Percentiles rank a stretch among this genome's conserved stretches.
Conservation (phyloP, 148 eudicot species). For the Silene latifolia region DNA sequence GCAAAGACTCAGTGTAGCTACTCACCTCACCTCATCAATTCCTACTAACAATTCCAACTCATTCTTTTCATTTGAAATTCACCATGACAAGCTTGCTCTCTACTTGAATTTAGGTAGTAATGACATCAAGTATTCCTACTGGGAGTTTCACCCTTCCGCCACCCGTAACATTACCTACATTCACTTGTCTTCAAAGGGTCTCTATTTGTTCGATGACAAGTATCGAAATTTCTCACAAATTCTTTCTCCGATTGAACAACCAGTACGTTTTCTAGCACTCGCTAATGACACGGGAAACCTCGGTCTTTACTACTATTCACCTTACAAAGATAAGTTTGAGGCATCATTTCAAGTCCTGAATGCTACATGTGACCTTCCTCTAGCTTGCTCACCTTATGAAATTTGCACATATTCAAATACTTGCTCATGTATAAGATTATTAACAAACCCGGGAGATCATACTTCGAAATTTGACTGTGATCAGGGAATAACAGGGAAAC, state of each 20-base stretch:
- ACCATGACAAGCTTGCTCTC: slow-evolving; percentile 60
- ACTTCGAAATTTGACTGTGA: slow-evolving; percentile 34
- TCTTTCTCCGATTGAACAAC: slow-evolving; percentile 27
- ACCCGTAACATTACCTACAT: slow-evolving; percentile 64
- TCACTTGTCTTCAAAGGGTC: slow-evolving; percentile 52
- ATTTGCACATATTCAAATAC: slow-evolving; percentile 57
- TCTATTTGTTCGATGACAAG: slow-evolving; percentile 53
- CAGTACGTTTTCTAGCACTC: slow-evolving; percentile 51
- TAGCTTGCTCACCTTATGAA: slow-evolving; percentile 60
- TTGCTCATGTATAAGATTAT: slow-evolving; percentile 59
- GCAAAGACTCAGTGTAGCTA: slow-evolving; percentile 73
- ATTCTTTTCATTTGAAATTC: slow-evolving; percentile 79
- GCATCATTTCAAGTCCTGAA: slow-evolving; percentile 58
- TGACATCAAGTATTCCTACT: slow-evolving; percentile 62
- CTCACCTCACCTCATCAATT: slow-evolving; percentile 61
- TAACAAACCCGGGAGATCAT: slow-evolving; percentile 19
- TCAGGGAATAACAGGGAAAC: slow-evolving; percentile 17
- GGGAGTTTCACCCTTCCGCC: slow-evolving; percentile 62
- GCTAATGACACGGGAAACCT: slow-evolving; percentile 69
- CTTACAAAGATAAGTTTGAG: slow-evolving; percentile 46
- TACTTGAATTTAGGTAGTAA: slow-evolving; percentile 56
- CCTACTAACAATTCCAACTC: slow-evolving; percentile 39
- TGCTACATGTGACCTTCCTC: slow-evolving; percentile 74
- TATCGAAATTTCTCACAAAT: slow-evolving; percentile 50
- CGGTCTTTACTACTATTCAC: slow-evolving; percentile 61